These are phyloP conservation scores for Delonix regia DNA, from an alignment of 306 rosid genomes.

Conservation along the genomic window DNA sequence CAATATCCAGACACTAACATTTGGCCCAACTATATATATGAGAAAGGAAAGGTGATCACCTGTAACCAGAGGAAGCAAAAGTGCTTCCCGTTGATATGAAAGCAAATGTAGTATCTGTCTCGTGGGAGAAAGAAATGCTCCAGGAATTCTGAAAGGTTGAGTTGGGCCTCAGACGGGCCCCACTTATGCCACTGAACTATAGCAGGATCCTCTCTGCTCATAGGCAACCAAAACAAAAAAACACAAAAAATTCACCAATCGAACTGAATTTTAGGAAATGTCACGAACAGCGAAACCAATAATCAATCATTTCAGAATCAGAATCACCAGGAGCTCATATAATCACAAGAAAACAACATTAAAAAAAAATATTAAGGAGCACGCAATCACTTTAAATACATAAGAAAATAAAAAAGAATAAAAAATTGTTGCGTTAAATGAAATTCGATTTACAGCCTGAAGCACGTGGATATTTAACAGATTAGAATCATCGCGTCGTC, in stretches of 20 bases:
- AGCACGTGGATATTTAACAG: constrained; percentile 25
- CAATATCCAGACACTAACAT: background rate
- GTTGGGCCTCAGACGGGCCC: constrained; percentile 58
- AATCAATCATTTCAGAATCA: constrained; percentile 22
- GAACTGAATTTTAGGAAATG: constrained; percentile 26
- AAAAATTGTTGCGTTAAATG: background rate
- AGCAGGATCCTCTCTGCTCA: constrained; percentile 60
- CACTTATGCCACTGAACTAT: constrained; percentile 77
- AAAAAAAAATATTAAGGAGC: constrained; percentile 14
- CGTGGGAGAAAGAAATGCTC: constrained; percentile 89
- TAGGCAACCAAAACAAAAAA: constrained; percentile 34
- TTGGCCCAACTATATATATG: constrained; percentile 14
- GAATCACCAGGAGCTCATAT: background rate
- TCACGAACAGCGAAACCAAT: constrained; percentile 25
- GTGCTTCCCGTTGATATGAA: constrained; percentile 71
- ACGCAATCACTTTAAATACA: constrained; percentile 9
- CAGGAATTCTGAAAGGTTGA: constrained; percentile 71
- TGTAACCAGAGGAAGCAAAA: constrained; percentile 71
- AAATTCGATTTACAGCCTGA: constrained; percentile 41
- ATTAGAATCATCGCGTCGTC: constrained; percentile 5
- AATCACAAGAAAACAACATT: background rate
- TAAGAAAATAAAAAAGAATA: background rate
- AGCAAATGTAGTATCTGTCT: constrained; percentile 68
- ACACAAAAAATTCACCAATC: constrained; percentile 1
- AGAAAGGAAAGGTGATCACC: constrained; percentile 48